Evolutionary conservation across 139 green algal genomes (phyloP).

Genomic region (Trebouxia sp.): DNA sequence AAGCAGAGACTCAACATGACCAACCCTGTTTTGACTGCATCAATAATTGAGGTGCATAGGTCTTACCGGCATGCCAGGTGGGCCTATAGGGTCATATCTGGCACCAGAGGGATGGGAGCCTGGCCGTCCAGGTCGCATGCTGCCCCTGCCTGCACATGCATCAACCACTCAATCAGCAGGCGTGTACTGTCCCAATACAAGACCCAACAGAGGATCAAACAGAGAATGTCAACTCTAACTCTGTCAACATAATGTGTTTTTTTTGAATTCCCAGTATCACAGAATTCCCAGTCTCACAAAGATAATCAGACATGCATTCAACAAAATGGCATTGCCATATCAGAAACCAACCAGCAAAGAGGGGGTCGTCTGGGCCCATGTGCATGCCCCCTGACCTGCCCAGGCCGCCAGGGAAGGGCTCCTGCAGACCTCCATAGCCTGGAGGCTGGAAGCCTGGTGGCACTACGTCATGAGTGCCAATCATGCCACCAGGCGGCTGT

Average conservation of each 20-base stretch:
- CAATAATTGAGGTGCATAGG: no score
- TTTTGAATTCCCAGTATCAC: no score
- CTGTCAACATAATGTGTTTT: no score
- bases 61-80: slow-evolving; percentile 43
- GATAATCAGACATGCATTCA: no score
- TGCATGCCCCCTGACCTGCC: slow-evolving; percentile 48
- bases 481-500: not conserved
- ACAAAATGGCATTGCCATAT: not conserved
- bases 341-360: slow-evolving; percentile 42
- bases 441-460: slow-evolving; percentile 9
- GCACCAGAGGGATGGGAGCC: not conserved
- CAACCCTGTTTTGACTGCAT: no score
- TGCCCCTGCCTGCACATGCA: slow-evolving; percentile 3
- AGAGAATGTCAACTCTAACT: no score
- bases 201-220: no score
- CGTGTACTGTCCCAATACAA: no score
- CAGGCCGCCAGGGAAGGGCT: slow-evolving; percentile 13
- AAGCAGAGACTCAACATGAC: no score
- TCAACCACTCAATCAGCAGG: no score
- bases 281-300: no score
- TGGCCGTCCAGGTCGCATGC: slow-evolving; percentile 1
- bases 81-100: slow-evolving; percentile 54
- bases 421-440: not conserved
- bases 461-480: slow-evolving; percentile 8
- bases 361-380: slow-evolving; percentile 49